These are phyloP conservation scores for Quercus parvula DNA, from an alignment of 306 rosid genomes.

Conservation along the genomic window DNA sequence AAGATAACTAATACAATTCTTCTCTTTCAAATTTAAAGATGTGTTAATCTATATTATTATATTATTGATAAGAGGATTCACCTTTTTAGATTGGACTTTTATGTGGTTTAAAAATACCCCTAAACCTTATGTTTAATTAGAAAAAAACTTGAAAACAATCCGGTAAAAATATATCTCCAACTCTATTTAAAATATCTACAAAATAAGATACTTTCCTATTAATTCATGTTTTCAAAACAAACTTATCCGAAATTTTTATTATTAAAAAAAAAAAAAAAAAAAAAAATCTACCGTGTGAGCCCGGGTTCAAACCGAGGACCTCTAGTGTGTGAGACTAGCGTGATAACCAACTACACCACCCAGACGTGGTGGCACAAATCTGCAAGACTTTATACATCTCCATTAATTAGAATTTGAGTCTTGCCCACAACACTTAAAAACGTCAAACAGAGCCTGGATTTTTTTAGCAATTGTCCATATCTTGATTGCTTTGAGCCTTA, in stretches of 20 bases:
- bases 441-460: neutral
- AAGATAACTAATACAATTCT: no score
- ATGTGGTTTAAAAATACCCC: fast-evolving
- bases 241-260: no score
- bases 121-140: fast-evolving
- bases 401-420: neutral
- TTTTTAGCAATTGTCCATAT: no score
- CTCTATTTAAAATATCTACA: no score
- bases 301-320: slow-evolving; percentile 67
- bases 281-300: slow-evolving; percentile 33
- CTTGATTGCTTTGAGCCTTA: no score
- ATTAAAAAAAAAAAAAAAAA: no score
- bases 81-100: fast-evolving
- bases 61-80: no score
- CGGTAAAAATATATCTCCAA: no score
- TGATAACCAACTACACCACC: slow-evolving; percentile 68
- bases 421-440: neutral
- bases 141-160: fast-evolving
- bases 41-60: no score
- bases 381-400: neutral
- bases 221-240: no score
- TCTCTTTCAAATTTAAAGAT: no score
- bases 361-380: slow-evolving; percentile 11
- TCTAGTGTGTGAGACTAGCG: slow-evolving; percentile 69
- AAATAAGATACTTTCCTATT: no score